Base-by-base conservation (phyloP, 1,284 basidiomycete genomes). In the Ganoderma lingzhi region DNA sequence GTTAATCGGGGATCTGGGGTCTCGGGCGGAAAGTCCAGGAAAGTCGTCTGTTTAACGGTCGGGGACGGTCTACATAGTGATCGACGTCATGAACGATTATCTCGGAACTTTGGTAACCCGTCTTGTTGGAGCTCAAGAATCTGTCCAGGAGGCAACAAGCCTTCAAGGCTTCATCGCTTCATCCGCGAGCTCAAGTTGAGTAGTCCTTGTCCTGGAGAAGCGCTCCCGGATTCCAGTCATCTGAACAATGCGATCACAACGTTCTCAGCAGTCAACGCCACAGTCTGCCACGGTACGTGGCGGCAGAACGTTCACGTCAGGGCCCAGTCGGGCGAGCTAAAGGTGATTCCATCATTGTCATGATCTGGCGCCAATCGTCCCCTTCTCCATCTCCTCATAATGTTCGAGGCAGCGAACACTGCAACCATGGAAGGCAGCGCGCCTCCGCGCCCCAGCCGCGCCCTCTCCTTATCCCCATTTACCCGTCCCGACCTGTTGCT, bases 341-440 rank as follows among this genome's bases (percentile, higher is more conserved):
- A 15, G 64, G 28, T 73, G 72, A 73, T 73, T 68, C 68, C 72
- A 73, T 73, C 72, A 73, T 62, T 41, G 59, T 53, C 62, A 61
- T 73, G 72, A 73, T 73, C 62, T 66, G 68, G 72, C 72, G 72
- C 64, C 62, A 73, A 73, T 73, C 70, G 63, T 53, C 68, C 60
- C 64, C 39, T 51, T 68, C 42, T 66, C 67, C 72, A 73, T 73
- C 72, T 73, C 62, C 66, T 68, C 70, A 73, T 64, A 73, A 66
- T 51, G 35, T 35, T 45, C 55, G 68, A 65, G 68, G 68, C 72
- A 64, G 68, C 66, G 66, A 69, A 68, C 14, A 37, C 48, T 30
- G 63, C 67, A 62, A 65, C 72, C 55, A 65, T 62, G 68, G 70
- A 69, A 42, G 72, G 70, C 70, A 62, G n/a, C 60, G 63, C 62